Conservation (phyloP, 345 rosid species). For the Eucalyptus sp. region DNA sequence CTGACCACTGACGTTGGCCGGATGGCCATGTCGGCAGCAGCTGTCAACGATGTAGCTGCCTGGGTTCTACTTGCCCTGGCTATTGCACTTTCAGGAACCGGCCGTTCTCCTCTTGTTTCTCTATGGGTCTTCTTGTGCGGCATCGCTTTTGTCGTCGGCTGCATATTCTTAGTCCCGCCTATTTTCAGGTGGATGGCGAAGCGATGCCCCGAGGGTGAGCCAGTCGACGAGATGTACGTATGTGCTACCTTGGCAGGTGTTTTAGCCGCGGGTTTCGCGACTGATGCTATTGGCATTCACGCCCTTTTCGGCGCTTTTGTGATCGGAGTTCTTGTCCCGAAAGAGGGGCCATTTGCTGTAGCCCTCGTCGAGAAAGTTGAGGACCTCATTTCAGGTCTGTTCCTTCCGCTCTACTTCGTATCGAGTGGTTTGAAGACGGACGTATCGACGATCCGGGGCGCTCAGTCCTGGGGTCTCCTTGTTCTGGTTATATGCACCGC, state of each 20-base stretch:
- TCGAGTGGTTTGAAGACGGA: slow-evolving; percentile 82
- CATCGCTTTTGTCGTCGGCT: slow-evolving; percentile 24
- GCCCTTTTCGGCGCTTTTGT: slow-evolving; percentile 79
- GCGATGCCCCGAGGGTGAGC: slow-evolving; percentile 74
- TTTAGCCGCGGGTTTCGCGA: slow-evolving; percentile 46
- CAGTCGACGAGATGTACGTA: slow-evolving; percentile 51
- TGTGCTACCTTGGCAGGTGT: slow-evolving; percentile 49
- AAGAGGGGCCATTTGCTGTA: slow-evolving; percentile 60
- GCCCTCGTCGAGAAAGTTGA: slow-evolving; percentile 67
- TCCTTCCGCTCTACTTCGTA: slow-evolving; percentile 67
- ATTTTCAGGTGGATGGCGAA: slow-evolving; percentile 43
- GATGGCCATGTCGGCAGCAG: slow-evolving; percentile 77
- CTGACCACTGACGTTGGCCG: slow-evolving; percentile 71
- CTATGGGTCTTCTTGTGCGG: slow-evolving; percentile 69
- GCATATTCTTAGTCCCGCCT: slow-evolving; percentile 23
- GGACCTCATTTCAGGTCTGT: slow-evolving; percentile 68
- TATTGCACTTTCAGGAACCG: slow-evolving; percentile 46
- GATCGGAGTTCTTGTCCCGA: slow-evolving; percentile 52
- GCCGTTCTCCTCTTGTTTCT: slow-evolving; percentile 39
- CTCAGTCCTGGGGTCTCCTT: slow-evolving; percentile 65
- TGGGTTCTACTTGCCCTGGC: slow-evolving; percentile 87
- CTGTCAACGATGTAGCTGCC: slow-evolving; percentile 67
- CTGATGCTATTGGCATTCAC: slow-evolving; percentile 69
- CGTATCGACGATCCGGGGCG: slow-evolving; percentile 41
- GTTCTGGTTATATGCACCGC: slow-evolving; percentile 52